Conservation (phyloP, 345 rosid genomes). For the Rubroshorea leprosula region DNA sequence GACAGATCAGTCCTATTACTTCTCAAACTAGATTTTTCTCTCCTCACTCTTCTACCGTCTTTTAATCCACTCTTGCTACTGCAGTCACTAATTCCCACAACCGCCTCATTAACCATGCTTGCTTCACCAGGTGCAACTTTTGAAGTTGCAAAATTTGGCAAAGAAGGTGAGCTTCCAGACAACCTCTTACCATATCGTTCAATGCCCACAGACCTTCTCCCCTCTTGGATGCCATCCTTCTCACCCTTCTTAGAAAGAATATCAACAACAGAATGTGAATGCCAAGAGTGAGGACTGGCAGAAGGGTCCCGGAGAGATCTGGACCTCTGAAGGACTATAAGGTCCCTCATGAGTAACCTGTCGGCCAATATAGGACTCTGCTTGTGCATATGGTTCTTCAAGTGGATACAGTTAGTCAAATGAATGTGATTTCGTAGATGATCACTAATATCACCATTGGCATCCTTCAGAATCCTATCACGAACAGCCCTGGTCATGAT, state of each 20-base stretch:
- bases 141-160: slow-evolving; percentile 44
- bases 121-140: slow-evolving; percentile 57
- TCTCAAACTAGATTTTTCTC: slow-evolving; percentile 58
- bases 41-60: slow-evolving; percentile 57
- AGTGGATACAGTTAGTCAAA: slow-evolving; percentile 91
- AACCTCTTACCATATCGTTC: slow-evolving; percentile 52
- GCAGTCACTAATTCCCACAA: slow-evolving; percentile 35
- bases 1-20: slow-evolving; percentile 35
- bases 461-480: slow-evolving; percentile 72
- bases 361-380: slow-evolving; percentile 76
- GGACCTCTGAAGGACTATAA: slow-evolving; percentile 79
- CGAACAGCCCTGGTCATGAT: slow-evolving; percentile 79
- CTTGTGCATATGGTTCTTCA: slow-evolving; percentile 98
- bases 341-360: slow-evolving; percentile 90
- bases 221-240: slow-evolving; percentile 42
- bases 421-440: slow-evolving; percentile 96
- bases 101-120: slow-evolving; percentile 22
- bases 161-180: slow-evolving; percentile 52
- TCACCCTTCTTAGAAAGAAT: slow-evolving; percentile 53
- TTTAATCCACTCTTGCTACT: slow-evolving; percentile 46
- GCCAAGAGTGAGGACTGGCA: slow-evolving; percentile 81
- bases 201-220: slow-evolving; percentile 54
- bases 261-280: slow-evolving; percentile 71
- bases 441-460: slow-evolving; percentile 81
- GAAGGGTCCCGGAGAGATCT: slow-evolving; percentile 90